A percentile compares a stretch with the other conserved stretches of the same genome.
Evolutionary conservation across 2,329 filamentous ascomycete species (phyloP).

Genomic region (Penicillium frequentans): DNA sequence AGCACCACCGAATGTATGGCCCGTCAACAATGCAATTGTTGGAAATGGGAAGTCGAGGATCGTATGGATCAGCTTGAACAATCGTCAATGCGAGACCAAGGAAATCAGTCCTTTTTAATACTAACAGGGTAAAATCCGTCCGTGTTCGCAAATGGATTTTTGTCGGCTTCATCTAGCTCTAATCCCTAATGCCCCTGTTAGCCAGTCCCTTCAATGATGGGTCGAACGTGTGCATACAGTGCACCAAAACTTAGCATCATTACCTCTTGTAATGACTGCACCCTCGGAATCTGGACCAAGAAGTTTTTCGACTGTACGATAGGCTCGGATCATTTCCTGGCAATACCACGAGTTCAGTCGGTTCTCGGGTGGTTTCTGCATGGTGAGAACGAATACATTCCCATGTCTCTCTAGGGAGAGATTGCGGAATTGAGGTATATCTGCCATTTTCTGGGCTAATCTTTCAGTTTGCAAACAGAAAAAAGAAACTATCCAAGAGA

Average conservation of each 20-base stretch:
- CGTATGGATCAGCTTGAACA: conserved; percentile 42
- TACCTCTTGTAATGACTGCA: conserved; percentile 55
- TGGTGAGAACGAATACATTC: conserved; percentile 53
- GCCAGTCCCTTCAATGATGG: background rate
- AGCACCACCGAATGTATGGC: conserved; percentile 52
- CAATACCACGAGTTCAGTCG: conserved; percentile 51
- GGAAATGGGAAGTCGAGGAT: conserved; percentile 52
- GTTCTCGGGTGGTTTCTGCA: conserved; percentile 57
- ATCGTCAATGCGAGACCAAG: background rate
- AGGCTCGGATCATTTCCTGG: conserved; percentile 55
- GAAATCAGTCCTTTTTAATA: conserved; percentile 13
- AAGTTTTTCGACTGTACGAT: conserved; percentile 47
- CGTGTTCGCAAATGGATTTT: conserved; percentile 56
- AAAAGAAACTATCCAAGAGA: background rate
- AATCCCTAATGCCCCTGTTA: conserved; percentile 32
- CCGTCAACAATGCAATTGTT: conserved; percentile 50
- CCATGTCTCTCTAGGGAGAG: conserved; percentile 49
- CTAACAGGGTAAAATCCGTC: conserved; percentile 57
- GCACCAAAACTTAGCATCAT: conserved; percentile 51
- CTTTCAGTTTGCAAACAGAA: too few species aligned
- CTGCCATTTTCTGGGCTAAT: conserved; percentile 14
- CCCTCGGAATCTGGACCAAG: conserved; percentile 51
- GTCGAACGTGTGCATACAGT: conserved; percentile 30
- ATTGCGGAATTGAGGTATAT: conserved; percentile 39
- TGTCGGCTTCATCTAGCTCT: conserved; percentile 49